These are phyloP conservation scores for Fraxinus albicans DNA, from an alignment of 305 asterid species.

Conservation along the genomic window DNA sequence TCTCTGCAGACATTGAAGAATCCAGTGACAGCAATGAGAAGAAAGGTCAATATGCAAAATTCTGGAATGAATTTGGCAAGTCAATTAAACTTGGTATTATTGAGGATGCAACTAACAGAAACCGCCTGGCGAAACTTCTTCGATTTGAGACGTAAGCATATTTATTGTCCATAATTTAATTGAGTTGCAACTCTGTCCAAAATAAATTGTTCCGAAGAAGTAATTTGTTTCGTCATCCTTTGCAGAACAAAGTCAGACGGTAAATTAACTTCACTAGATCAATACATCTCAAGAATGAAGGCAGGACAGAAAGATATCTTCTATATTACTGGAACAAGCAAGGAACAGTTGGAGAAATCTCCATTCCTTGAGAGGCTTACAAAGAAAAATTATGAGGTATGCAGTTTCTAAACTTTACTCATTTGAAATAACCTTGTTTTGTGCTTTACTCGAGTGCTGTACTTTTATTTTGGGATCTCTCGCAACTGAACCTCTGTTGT, in stretches of 20 bases:
- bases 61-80: slow-evolving; percentile 89
- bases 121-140: slow-evolving; percentile 88
- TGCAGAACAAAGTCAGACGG: slow-evolving; percentile 89
- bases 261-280: slow-evolving; percentile 56
- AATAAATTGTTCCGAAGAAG: neutral
- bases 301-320: slow-evolving; percentile 84
- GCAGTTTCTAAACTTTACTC: neutral
- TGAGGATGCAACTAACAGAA: slow-evolving; percentile 89
- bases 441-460: neutral
- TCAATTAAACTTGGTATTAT: slow-evolving; percentile 93
- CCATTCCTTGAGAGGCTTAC: slow-evolving; percentile 85
- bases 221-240: neutral
- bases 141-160: slow-evolving; percentile 76
- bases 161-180: neutral
- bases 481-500: neutral
- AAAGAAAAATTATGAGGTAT: slow-evolving; percentile 83
- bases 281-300: slow-evolving; percentile 87
- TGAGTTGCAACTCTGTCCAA: neutral
- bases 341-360: slow-evolving; percentile 85
- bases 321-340: slow-evolving; percentile 78
- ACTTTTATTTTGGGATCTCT: neutral
- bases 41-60: slow-evolving; percentile 74
- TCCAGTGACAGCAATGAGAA: slow-evolving; percentile 62
- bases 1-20: slow-evolving; percentile 63
- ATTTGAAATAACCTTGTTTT: neutral